Evolutionary conservation across 208 protist species (phyloP), one percentile per base, ranked within the genome.

Genomic region (Leishmania guyanensis): DNA sequence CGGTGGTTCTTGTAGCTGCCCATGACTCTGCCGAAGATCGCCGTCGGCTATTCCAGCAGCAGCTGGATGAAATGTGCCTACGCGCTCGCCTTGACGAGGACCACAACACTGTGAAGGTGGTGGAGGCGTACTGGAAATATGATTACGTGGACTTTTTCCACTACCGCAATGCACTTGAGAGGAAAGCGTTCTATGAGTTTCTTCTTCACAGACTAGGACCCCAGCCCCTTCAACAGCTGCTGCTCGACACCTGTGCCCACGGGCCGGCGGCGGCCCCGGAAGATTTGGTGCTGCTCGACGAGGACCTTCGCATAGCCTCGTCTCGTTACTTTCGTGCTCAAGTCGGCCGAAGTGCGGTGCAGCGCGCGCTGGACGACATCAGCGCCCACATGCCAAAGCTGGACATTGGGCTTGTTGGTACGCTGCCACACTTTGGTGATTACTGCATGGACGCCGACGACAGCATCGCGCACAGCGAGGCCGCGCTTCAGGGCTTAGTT

Each of bases 71-170:
- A 64, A 90, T 95, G 22, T 74, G 71, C 8, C 33, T 53, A 6
- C 87, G 94, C 5, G 72, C 68, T 8, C 80, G 86, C 50, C 85
- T 95, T 43, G 91, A 96, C 54, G 87, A 78, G 78, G 90, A 96
- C 62, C 83, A 90, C 69, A 84, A 88, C 56, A 88, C 89, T 4
- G 75, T 81, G 71, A 90, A 91, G 80, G 82, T 82, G 36, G 86
- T 95, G 3, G 94, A 96, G 83, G 86, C 88, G 53, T 98, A 93
- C 81, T 98, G 93, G 93, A 95, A 95, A 82, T 95, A 89, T 64
- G 77, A 94, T 70, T 98, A 96, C 88, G 82, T 83, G 0, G 88
- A 92, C 3, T 94, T 96, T 68, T 90, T 96, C 73, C 85, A 94
- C 83, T 89, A 95, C 80, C 92, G 86, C 46, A 96, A 98, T 83